Conservation (phyloP, 306 rosid genomes). For the Amphicarpaea edgeworthii region DNA sequence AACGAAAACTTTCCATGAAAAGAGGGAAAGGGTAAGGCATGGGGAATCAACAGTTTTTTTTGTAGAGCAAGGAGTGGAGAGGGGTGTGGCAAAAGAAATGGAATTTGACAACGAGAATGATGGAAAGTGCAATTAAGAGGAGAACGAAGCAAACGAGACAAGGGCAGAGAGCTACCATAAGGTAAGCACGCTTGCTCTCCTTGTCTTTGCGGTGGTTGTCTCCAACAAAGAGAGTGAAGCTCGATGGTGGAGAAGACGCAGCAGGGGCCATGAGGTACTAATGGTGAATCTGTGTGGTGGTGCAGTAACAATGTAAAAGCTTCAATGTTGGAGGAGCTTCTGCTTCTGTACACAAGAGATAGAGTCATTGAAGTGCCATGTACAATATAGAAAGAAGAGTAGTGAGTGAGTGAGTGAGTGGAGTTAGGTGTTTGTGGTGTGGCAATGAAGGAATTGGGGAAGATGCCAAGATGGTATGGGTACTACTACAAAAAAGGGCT, state of each 20-base stretch:
- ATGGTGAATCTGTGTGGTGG: conserved; percentile 12
- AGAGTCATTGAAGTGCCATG: conserved; percentile 74
- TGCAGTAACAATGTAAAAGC: conserved; percentile 33
- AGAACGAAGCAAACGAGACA: conserved; percentile 82
- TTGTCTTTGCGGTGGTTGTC: conserved; percentile 57
- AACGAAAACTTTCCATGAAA: conserved; percentile 35
- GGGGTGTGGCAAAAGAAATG: conserved; percentile 86
- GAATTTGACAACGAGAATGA: conserved; percentile 76
- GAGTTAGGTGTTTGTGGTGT: conserved; percentile 12
- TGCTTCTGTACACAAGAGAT: conserved; percentile 17
- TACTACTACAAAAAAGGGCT: too few species aligned
- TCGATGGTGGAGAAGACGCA: conserved; percentile 56
- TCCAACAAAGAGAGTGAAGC: conserved; percentile 59
- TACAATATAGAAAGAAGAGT: neutral
- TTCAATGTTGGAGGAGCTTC: conserved; percentile 42
- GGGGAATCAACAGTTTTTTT: conserved; percentile 60
- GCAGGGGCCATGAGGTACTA: conserved; percentile 58
- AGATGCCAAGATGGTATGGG: too few species aligned
- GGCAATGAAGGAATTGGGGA: neutral
- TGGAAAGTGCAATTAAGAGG: conserved; percentile 60
- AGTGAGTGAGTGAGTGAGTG: neutral
- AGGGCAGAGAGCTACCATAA: conserved; percentile 82
- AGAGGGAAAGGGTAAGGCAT: neutral
- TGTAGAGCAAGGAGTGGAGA: conserved; percentile 68
- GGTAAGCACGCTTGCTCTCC: conserved; percentile 64